These are phyloP conservation scores for Eucalyptus paniculata DNA, from an alignment of 345 rosid species.

Conservation along the genomic window DNA sequence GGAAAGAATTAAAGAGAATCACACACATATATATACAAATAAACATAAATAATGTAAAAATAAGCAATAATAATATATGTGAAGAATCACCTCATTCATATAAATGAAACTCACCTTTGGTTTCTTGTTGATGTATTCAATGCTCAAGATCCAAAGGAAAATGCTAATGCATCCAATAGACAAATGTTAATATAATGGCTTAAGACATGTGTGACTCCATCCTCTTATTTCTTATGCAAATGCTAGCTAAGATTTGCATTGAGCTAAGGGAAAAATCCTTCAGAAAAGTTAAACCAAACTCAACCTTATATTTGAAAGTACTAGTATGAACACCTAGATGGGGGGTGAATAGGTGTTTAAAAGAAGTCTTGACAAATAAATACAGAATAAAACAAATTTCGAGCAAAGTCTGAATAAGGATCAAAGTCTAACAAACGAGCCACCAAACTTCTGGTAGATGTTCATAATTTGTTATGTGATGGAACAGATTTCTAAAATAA, in stretches of 20 bases:
- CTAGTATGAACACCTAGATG: too few species aligned
- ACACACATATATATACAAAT: too few species aligned
- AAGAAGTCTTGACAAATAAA: too few species aligned
- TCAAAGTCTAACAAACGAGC: too few species aligned
- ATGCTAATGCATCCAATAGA: neutral
- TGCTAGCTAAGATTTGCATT: neutral
- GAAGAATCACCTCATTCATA: too few species aligned
- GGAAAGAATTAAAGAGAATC: accelerated
- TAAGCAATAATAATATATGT: accelerated
- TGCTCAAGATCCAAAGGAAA: neutral
- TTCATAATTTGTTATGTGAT: too few species aligned
- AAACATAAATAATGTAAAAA: too few species aligned
- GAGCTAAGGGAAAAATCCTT: neutral
- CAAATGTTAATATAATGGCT: neutral
- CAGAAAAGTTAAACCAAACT: neutral
- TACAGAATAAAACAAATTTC: too few species aligned
- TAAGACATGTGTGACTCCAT: accelerated
- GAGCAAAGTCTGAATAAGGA: too few species aligned
- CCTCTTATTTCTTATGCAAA: neutral
- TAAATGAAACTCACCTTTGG: neutral
- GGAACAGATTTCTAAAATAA: too few species aligned
- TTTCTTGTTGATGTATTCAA: neutral
- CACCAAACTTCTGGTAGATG: too few species aligned
- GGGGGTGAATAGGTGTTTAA: too few species aligned
- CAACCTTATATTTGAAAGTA: neutral